Evolutionary conservation across 805 yeast species (phyloP).

Genomic region (Candida loeiensis): DNA sequence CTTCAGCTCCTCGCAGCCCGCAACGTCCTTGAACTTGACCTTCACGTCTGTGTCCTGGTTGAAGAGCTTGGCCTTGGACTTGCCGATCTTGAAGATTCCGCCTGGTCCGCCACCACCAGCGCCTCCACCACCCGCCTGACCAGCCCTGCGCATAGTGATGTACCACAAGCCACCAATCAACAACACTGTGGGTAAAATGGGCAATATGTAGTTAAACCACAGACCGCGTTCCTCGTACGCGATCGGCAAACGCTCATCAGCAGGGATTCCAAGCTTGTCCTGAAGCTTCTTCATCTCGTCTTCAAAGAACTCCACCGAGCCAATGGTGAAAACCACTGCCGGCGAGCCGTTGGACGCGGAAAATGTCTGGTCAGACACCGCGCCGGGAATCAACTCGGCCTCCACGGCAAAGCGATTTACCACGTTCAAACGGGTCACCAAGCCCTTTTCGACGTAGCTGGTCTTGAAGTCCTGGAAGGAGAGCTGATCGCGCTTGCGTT

Average conservation of each 20-base stretch:
- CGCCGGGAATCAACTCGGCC: constrained; percentile 54
- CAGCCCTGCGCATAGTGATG: constrained; percentile 53
- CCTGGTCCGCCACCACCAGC: constrained; percentile 34
- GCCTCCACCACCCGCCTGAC: constrained; percentile 44
- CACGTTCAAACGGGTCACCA: constrained; percentile 70
- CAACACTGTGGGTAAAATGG: constrained; percentile 76
- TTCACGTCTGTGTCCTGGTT: constrained; percentile 82
- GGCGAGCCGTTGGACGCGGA: constrained; percentile 36
- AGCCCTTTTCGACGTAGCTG: constrained; percentile 72
- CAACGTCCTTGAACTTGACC: constrained; percentile 82
- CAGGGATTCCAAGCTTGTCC: constrained; percentile 62
- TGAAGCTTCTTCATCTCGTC: constrained; percentile 74
- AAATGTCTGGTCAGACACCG: constrained; percentile 41
- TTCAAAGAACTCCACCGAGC: constrained; percentile 82
- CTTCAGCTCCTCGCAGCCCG: constrained; percentile 93
- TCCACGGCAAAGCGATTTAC: constrained; percentile 70
- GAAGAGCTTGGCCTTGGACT: constrained; percentile 74
- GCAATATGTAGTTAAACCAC: constrained; percentile 57
- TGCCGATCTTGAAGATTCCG: constrained; percentile 74
- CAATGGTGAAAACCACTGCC: constrained; percentile 74
- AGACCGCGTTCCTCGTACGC: constrained; percentile 68
- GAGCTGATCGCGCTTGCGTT: constrained; percentile 26
- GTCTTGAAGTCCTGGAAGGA: constrained; percentile 82
- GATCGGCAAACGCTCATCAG: constrained; percentile 73
- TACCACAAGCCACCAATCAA: constrained; percentile 77